These are phyloP conservation scores for Plasmodium vivax DNA, from an alignment of 169 alveolate genomes.

Conservation along the genomic window DNA sequence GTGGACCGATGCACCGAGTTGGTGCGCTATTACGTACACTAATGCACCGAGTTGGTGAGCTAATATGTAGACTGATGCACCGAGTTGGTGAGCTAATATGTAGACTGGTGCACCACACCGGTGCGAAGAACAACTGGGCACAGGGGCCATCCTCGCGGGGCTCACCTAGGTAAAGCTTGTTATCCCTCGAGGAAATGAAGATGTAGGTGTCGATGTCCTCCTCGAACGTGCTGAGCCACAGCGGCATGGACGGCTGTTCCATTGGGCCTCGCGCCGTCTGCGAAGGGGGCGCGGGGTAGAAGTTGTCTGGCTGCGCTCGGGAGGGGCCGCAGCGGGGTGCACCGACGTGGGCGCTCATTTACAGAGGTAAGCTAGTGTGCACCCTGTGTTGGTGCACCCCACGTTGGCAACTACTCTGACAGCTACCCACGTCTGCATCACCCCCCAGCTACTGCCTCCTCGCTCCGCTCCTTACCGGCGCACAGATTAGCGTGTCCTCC, in stretches of 20 bases:
- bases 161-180: constrained; percentile 71
- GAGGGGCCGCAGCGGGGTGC: neutral
- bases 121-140: neutral
- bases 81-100: neutral
- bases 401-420: too few species aligned
- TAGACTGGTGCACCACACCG: neutral
- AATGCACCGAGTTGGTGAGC: neutral
- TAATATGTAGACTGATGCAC: too few species aligned
- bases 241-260: constrained; percentile 77
- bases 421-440: neutral
- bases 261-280: neutral
- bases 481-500: neutral
- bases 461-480: neutral
- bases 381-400: neutral
- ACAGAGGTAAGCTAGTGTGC: neutral
- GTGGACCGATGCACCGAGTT: too few species aligned
- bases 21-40: neutral
- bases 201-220: constrained; percentile 85
- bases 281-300: neutral
- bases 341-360: neutral
- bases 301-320: neutral
- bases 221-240: constrained; percentile 85
- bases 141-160: neutral
- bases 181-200: constrained; percentile 85
- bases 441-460: neutral